Conservation (phyloP, 164 flowering plant genomes). For the Taxillus chinensis region DNA sequence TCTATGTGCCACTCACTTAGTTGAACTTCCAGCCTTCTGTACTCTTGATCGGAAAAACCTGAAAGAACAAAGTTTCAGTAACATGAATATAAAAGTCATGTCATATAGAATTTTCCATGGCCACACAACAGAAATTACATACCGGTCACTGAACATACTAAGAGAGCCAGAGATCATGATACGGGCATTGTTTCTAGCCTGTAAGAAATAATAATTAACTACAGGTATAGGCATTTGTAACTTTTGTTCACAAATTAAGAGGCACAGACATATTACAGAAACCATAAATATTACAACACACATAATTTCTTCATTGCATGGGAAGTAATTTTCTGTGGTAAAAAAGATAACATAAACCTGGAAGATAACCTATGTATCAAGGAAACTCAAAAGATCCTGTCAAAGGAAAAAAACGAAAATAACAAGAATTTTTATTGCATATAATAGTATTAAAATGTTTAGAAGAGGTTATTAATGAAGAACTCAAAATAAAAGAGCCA, state of each 20-base stretch:
- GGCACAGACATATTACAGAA: not conserved
- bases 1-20: slow-evolving; percentile 33
- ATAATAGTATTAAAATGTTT: too few relatives aligned
- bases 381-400: too few relatives aligned
- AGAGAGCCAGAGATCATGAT: slow-evolving; percentile 81
- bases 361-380: too few relatives aligned
- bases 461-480: too few relatives aligned
- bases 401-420: too few relatives aligned
- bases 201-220: slow-evolving; percentile 10
- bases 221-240: not conserved
- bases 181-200: slow-evolving; percentile 98
- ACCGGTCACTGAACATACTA: slow-evolving; percentile 75
- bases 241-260: not conserved
- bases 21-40: slow-evolving; percentile 72
- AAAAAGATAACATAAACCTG: not conserved
- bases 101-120: not conserved
- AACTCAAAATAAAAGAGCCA: too few relatives aligned
- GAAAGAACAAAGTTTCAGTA: slow-evolving; percentile 11
- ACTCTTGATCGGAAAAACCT: slow-evolving; percentile 70
- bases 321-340: not conserved
- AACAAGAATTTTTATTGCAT: too few relatives aligned
- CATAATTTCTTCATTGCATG: not conserved
- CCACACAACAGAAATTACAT: slow-evolving; percentile 13
- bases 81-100: not conserved
- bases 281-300: not conserved